Evolutionary conservation across 1,139 yeast genomes (phyloP), one percentile per base, ranked within the genome.

Genomic region (Tardiomyces blankii): DNA sequence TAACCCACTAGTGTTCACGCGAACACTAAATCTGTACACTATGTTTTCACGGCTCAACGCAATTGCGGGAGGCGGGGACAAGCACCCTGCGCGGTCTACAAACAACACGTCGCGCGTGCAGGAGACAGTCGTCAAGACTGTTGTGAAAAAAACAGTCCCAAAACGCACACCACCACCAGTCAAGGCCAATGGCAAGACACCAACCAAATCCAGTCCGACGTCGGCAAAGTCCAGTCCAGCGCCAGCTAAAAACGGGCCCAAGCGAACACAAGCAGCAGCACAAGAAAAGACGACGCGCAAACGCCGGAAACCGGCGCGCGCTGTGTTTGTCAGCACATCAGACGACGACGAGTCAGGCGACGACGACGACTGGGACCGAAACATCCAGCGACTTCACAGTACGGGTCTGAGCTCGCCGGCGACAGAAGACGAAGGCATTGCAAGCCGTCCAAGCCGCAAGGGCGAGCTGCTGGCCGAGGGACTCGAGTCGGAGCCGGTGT

Each of bases 291-390:
- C n/a, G 16, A 30, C n/a, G 35, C 16, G 16, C n/a, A 12, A 14
- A 9, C 35, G 35, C n/a, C 16, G 16, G 35, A 30, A 14, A 30
- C 35, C 35, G 9, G 35, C 35, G 9, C 35, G 35, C 16, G 16
- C 16, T 5, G 35, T 30, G 16, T 30, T 30, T 14, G 35, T 30
- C 5, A 14, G 35, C 35, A 5, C 35, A 14, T 30, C 35, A 9
- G 35, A 30, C 35, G 35, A 27, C 30, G n/a, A 21, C 25, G 25
- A 21, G 25, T 30, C 35, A 9, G 40, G 40, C 35, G 19, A 21
- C n/a, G 53, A 51, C 7, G 55, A 52, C 18, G 49, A 51, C 47
- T 51, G 54, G 54, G 53, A 51, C 9, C 19, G 39, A 14, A 49
- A 49, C 33, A 41, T 51, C 23, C 43, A 44, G 13, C 43, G 45